Evolutionary conservation across 2,329 filamentous ascomycete genomes (phyloP), one percentile per base, ranked within the genome.

Genomic region (Arthroderma sp.): DNA sequence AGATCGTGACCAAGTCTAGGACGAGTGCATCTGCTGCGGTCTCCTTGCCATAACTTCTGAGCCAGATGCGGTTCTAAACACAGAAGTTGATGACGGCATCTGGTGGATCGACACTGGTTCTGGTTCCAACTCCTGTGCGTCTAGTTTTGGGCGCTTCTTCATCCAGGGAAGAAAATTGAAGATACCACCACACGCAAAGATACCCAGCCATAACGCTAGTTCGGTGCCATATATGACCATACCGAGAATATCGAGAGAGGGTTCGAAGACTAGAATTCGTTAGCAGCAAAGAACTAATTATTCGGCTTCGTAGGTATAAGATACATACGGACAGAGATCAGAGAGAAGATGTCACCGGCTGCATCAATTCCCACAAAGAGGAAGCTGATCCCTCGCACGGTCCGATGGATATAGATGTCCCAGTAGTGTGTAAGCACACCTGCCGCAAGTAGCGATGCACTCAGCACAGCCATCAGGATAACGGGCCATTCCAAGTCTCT

Each of bases 291-390:
- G 15, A 22, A 22, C 15, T 22, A 22, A 22, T 22, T 22, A 22
- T 22, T 22, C 29, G 15, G 33, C 33, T n/a, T n/a, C 15, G 15
- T 6, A 36, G 10, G 6, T 36, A 36, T 36, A 4, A 15, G n/a
- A 10, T 33, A 59, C 62, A 47, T 49, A 67, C 63, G 63, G 10
- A 85, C 66, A 0, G 80, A 81, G 2, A 80, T 57, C 0, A 85
- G 62, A 0, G 79, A 83, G 44, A 79, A 79, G 3, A 85, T 57
- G 57, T 85, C 81, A 0, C 81, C 81, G 0, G 76, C 67, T 0
- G 80, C 81, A 59, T 85, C 81, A 37, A 85, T 80, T 1, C 67
- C 76, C 0, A 83, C 79, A 51, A 85, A 85, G 2, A 83, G 64
- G 58, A 85, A 84, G 1, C 79, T 83, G 34, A 85, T 83, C 5